Base-by-base conservation (phyloP, 352 stramenopile genomes). In the Globisporangium apiculatum region DNA sequence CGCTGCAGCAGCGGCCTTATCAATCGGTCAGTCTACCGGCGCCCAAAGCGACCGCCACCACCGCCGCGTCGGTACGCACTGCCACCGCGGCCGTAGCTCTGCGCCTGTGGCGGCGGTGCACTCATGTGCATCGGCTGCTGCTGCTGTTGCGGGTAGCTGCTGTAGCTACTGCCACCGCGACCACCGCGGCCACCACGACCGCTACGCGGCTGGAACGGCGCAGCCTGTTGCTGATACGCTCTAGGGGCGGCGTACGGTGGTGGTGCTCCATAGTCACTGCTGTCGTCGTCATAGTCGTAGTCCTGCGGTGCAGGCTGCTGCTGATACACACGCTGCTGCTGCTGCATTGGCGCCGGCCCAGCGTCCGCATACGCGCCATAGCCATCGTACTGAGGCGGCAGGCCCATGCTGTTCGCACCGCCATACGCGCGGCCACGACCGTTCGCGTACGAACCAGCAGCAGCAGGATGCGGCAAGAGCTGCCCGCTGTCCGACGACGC, bases 31-130 rank as follows among this genome's bases (percentile, higher is more conserved):
- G 24, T 31, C 40, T 64, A 69, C 55, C 58, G 52, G 31, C 65
- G 65, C 3, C 65, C 65, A 11, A 65, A 72, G 35, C 68, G 65
- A 35, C 61, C 65, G 2, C 68, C 67, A 36, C 66, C 66, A n/a
- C 66, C 66, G 9, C 50, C 57, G 35, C 57, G 57, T 52, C 57
- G 45, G 49, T 52, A 62, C 45, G 55, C 51, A 48, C 58, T 55
- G 31, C 68, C 56, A 50, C 61, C 61, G 36, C 68, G 57, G 36
- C 54, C 58, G 53, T 61, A 71, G 10, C 68, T 61, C 57, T 63
- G 53, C 49, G 41, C 41, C 54, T 70, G 53, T n/a, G 51, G 42
- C 7, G 57, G 43, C n/a, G 41, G 40, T 48, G 52, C 48, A 31
- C 24, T 31, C 36, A 31, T 55, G 37, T 51, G 50, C 36, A 42